Conservation (phyloP, 331 rosid genomes). For the Dryas integrifolia region DNA sequence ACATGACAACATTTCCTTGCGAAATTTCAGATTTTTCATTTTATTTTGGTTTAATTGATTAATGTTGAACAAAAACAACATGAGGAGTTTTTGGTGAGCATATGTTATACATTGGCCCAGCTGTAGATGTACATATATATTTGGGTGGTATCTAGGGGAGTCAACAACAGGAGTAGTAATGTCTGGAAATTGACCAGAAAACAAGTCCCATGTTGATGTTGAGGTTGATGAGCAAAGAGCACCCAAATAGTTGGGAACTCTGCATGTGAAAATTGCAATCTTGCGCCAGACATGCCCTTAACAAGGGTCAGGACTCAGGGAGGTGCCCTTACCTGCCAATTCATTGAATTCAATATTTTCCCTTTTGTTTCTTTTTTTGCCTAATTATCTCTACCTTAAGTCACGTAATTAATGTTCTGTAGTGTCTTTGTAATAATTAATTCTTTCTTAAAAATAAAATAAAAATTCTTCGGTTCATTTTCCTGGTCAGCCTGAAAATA, state of each 20-base stretch:
- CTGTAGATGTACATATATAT: background rate
- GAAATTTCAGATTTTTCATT: background rate
- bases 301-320: constrained; percentile 8
- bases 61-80: background rate
- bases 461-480: too few relatives aligned
- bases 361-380: background rate
- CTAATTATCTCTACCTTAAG: constrained; percentile 3
- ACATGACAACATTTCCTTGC: background rate
- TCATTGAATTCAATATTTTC: background rate
- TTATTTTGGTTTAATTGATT: background rate
- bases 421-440: too few relatives aligned
- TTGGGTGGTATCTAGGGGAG: constrained; percentile 36
- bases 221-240: background rate
- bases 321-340: background rate
- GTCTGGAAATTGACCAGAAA: background rate
- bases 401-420: constrained; percentile 15
- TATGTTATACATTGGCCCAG: too few relatives aligned
- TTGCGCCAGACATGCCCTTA: constrained; percentile 35
- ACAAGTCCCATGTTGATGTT: constrained; percentile 11
- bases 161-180: constrained; percentile 22
- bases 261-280: background rate
- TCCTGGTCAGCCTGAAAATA: too few relatives aligned
- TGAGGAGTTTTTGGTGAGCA: background rate
- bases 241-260: background rate
- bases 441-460: too few relatives aligned